These are phyloP conservation scores for Eucalyptus polybractea DNA, from an alignment of 345 rosid genomes.

Conservation along the genomic window DNA sequence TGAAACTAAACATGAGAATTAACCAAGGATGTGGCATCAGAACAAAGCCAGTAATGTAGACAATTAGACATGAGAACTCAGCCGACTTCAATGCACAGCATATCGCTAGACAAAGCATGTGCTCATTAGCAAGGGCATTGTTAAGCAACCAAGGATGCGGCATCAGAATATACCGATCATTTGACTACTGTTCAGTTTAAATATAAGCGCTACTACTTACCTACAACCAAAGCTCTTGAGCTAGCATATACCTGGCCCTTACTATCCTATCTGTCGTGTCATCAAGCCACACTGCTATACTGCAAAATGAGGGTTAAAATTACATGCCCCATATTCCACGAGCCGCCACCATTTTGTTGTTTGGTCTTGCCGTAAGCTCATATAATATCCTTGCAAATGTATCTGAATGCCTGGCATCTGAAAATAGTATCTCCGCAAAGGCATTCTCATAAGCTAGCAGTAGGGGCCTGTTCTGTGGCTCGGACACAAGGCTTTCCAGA, in stretches of 20 bases:
- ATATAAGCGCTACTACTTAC: neutral
- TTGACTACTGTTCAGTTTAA: neutral
- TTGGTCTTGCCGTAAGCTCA: slow-evolving; percentile 85
- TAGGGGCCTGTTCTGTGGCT: slow-evolving; percentile 79
- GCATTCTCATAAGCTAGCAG: slow-evolving; percentile 81
- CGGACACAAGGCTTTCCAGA: slow-evolving; percentile 79
- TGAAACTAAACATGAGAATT: neutral
- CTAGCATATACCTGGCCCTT: neutral
- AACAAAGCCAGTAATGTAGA: neutral
- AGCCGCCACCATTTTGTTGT: slow-evolving; percentile 72
- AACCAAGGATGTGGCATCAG: neutral
- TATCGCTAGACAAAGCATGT: neutral
- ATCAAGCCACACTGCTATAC: neutral
- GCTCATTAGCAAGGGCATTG: neutral
- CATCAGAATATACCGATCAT: neutral
- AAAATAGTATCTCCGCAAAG: slow-evolving; percentile 82
- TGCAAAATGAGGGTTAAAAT: neutral
- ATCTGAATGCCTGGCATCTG: slow-evolving; percentile 76
- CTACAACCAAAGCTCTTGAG: neutral
- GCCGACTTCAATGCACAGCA: neutral
- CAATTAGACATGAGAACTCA: neutral
- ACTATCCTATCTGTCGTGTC: neutral
- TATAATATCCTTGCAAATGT: slow-evolving; percentile 86
- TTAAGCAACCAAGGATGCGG: neutral
- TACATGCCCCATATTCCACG: slow-evolving; percentile 94